A percentile compares a stretch with the other conserved stretches of the same genome.
These are phyloP conservation scores for Escovopsis weberi DNA, from an alignment of 2,329 filamentous ascomycete genomes.

Conservation along the genomic window DNA sequence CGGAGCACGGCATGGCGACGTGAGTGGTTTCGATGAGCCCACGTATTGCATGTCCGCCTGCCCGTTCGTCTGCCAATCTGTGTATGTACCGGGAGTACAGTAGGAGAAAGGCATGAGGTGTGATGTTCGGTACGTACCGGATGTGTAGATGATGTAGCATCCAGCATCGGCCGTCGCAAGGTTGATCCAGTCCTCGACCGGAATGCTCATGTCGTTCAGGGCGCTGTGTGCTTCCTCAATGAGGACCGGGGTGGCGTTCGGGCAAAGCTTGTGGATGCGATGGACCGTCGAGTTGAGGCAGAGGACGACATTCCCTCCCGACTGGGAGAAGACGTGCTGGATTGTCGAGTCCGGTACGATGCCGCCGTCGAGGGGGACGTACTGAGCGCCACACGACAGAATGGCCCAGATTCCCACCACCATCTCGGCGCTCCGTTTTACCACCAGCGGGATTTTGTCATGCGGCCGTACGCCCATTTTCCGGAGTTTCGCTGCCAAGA, in stretches of 20 bases:
- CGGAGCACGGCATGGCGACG: no score
- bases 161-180: conserved; percentile 22
- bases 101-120: no score
- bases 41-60: not conserved
- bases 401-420: conserved; percentile 41
- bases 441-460: conserved; percentile 39
- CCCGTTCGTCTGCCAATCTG: not conserved
- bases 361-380: conserved; percentile 43
- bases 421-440: conserved; percentile 41
- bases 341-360: conserved; percentile 34
- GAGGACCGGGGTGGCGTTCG: conserved; percentile 11
- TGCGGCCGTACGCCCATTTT: conserved; percentile 24
- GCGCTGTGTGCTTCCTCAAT: conserved; percentile 13
- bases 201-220: not conserved
- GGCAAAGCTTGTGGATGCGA: conserved; percentile 16
- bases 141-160: conserved; percentile 40
- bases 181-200: conserved; percentile 13
- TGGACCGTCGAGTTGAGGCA: conserved; percentile 28
- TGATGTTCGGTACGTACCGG: conserved; percentile 20
- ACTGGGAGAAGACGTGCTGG: conserved; percentile 33
- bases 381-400: conserved; percentile 42
- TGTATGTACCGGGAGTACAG: no score
- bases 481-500: conserved; percentile 25
- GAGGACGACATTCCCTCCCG: conserved; percentile 28
- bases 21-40: no score